These are phyloP conservation scores for Claviceps fusiformis DNA, from an alignment of 2,329 filamentous ascomycete genomes.

Conservation along the genomic window DNA sequence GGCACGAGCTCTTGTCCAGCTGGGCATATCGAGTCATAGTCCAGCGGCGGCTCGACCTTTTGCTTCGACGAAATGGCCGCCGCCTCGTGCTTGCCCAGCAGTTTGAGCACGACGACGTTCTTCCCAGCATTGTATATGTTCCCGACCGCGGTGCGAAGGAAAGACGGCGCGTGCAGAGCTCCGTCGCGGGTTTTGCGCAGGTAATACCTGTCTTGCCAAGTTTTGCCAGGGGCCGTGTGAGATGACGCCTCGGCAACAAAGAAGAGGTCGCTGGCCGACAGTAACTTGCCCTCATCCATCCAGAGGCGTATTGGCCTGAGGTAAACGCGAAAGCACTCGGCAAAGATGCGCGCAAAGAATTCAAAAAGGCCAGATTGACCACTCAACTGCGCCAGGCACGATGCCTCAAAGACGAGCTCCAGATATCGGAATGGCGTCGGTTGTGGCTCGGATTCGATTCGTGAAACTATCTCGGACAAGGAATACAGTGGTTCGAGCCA, in stretches of 20 bases:
- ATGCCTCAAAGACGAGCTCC: conserved; percentile 61
- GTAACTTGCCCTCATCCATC: conserved; percentile 69
- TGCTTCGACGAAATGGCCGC: conserved; percentile 14
- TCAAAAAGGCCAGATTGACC: conserved; percentile 49
- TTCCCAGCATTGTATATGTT: conserved; percentile 83
- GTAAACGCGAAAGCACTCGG: conserved; percentile 72
- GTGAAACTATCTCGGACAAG: conserved; percentile 48
- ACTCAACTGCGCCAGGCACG: conserved; percentile 55
- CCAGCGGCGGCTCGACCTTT: conserved; percentile 32
- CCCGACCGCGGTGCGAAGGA: conserved; percentile 53
- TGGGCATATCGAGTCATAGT: conserved; percentile 43
- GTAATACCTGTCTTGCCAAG: conserved; percentile 67
- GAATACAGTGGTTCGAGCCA: conserved; percentile 41
- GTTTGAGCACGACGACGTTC: conserved; percentile 70
- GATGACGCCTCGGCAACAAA: conserved; percentile 53
- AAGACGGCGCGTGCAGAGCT: conserved; percentile 55
- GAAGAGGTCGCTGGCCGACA: conserved; percentile 53
- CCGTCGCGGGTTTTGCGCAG: conserved; percentile 49
- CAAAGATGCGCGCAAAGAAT: conserved; percentile 56
- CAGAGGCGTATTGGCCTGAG: conserved; percentile 65
- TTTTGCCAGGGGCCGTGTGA: conserved; percentile 43
- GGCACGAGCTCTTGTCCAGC: conserved; percentile 38
- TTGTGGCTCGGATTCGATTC: conserved; percentile 35
- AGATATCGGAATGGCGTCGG: conserved; percentile 56
- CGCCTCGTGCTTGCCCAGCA: conserved; percentile 43